Evolutionary conservation across 2,329 filamentous ascomycete genomes (phyloP), one percentile per base, ranked within the genome.

Genomic region (Fusarium concolor): DNA sequence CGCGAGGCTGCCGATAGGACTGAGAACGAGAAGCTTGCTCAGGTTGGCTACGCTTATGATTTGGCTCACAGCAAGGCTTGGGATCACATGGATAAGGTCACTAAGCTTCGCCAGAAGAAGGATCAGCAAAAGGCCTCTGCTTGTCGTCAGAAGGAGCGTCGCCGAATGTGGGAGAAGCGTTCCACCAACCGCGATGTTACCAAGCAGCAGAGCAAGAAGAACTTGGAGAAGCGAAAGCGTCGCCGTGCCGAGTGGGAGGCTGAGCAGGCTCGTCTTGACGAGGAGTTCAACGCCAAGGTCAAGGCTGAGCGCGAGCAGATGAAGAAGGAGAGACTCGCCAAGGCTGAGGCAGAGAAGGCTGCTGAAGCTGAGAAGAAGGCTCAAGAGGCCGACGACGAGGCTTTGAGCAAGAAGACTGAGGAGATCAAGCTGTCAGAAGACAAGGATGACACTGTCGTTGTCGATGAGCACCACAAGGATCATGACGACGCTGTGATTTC

Each of bases 31-130:
- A 89, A 89, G 75, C 79, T 89, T 3, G 82, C 85, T 2, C 84
- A 86, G 38, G 84, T 89, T 8, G 87, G 86, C 3, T 81, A 83
- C 38, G 84, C 86, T 0, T 89, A 89, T 61, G 87, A 89, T 68
- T 71, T 89, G 8, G 87, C 87, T 0, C 87, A 89, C 70, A 84
- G 81, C 77, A 89, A 89, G 75, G 86, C 85, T 2, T 81, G 83
- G 47, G 78, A 80, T 1, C 83, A 87, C 31, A 72, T 86, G 67
- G 80, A 86, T 54, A 83, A 84, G 65, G 82, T 86, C 3, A 77
- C 80, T 22, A 82, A 84, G 64, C 80, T 85, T 24, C 77, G 83
- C 24, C 83, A 86, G 73, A 81, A 84, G 70, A 79, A 81, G 57
- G 80, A 84, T 58, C 80, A 84, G 47, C 77, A 83, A 47, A 84